Conservation (phyloP, 768 basidiomycete species). For the Pulveroboletus sp. region DNA sequence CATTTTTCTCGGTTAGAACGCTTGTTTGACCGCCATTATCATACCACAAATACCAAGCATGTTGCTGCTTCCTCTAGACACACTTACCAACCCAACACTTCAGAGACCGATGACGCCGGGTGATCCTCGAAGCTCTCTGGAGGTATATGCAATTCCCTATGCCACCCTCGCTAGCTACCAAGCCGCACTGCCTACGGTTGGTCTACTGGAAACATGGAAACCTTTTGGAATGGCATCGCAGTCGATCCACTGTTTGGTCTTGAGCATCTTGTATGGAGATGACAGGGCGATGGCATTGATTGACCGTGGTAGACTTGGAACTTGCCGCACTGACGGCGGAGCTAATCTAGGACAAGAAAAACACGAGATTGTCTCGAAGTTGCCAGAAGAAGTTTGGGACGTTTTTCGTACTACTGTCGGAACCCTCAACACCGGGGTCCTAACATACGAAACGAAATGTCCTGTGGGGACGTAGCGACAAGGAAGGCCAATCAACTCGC, state of each 20-base stretch:
- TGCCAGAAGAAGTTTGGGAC: conserved; percentile 44
- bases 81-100: no score
- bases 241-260: conserved; percentile 42
- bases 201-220: no score
- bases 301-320: conserved; percentile 50
- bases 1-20: no score
- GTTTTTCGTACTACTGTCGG: conserved; percentile 87
- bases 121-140: no score
- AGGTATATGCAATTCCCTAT: no score
- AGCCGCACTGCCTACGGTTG: no score
- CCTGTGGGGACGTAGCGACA: conserved; percentile 55
- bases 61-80: no score
- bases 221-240: conserved; percentile 39
- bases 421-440: conserved; percentile 47
- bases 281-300: conserved; percentile 78
- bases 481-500: conserved; percentile 30
- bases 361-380: conserved; percentile 40
- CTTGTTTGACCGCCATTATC: no score
- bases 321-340: conserved; percentile 29
- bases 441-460: conserved; percentile 63
- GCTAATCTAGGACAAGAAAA: conserved; percentile 35
- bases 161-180: no score
- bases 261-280: conserved; percentile 66
- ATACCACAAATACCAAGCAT: no score
- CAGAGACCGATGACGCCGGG: no score